Base-by-base conservation (phyloP, 176 grass and related monocot species). In the Secale cereale region DNA sequence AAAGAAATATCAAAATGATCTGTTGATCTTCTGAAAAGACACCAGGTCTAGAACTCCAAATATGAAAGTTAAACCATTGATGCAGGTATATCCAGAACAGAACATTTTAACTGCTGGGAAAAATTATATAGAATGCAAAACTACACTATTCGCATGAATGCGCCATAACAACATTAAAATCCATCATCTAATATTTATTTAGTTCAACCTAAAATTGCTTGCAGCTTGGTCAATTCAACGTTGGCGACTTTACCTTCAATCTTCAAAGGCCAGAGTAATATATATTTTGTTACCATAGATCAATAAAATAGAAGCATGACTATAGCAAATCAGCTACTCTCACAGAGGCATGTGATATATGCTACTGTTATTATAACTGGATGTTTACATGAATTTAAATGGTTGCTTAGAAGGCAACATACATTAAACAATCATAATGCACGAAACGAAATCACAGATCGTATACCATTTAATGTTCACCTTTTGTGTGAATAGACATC, bases 401-500 rank as follows among this genome's bases (percentile, higher is more conserved):
- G 9, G 73, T 54, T 76, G 45, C 27, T 76, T 54, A 83, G 56
- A 74, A 40, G 19, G 72, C 41, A 54, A n/a, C 23, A 52, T 69
- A 28, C 26, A 65, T 83, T 83, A 76, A 76, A 89, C 39, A 33
- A 72, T 33, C 36, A 50, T 78, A 40, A 45, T 7, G 5, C 27
- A 52, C 28, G 14, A 77, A 84, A 77, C 31, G 12, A 70, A 69
- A 39, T 69, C 19, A 70, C 4, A 13, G 13, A 76, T 36, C n/a
- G 6, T 60, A 81, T 35, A 87, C 25, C 26, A 80, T 35, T 76
- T 45, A 11, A 39, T 78, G 43, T 81, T 81, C 52, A 95, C 93
- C 93, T 95, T 91, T 87, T 95, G 26, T 94, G 86, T 48, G 83
- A 83, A 68, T 82, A 88, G 27, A 87, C 72, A 59, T 80, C 82